Evolutionary conservation across 768 basidiomycete genomes (phyloP).

Genomic region (Mycena indigotica): DNA sequence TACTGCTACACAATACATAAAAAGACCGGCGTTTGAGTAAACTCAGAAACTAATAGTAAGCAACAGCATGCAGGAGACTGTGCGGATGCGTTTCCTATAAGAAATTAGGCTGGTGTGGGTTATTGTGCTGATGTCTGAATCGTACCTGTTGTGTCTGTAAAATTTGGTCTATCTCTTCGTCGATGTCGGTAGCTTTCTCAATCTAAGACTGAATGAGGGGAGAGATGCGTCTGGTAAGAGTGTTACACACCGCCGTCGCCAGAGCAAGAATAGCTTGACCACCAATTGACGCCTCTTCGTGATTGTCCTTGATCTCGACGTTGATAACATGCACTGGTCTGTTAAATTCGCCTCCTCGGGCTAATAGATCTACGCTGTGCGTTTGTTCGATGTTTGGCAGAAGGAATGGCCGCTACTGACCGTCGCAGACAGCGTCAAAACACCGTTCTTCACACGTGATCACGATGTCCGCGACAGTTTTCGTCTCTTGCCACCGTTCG

Average conservation of each 20-base stretch:
- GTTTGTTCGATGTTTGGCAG: slow-evolving; percentile 3
- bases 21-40: neutral
- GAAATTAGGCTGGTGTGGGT: no score
- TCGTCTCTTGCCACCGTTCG: slow-evolving; percentile 95
- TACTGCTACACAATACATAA: neutral
- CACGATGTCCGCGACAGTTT: slow-evolving; percentile 88
- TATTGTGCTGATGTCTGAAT: no score
- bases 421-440: slow-evolving; percentile 97
- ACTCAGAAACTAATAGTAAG: slow-evolving; percentile 69
- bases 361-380: slow-evolving; percentile 66
- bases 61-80: slow-evolving; percentile 86
- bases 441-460: slow-evolving; percentile 99
- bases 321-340: slow-evolving; percentile 95
- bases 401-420: slow-evolving; percentile 46
- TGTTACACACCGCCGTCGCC: slow-evolving; percentile 74
- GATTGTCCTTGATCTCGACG: slow-evolving; percentile 98
- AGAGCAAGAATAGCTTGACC: slow-evolving; percentile 94
- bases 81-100: slow-evolving; percentile 87
- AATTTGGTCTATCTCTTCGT: slow-evolving; percentile 88
- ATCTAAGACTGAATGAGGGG: slow-evolving; percentile 53
- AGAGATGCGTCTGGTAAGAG: slow-evolving; percentile 15
- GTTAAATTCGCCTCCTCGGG: slow-evolving; percentile 88
- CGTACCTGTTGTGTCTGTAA: slow-evolving; percentile 60
- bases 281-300: slow-evolving; percentile 96
- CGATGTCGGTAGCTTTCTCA: slow-evolving; percentile 82